Evolutionary conservation across 2,329 filamentous ascomycete species (phyloP).

Genomic region (Pyrenochaeta sp.): DNA sequence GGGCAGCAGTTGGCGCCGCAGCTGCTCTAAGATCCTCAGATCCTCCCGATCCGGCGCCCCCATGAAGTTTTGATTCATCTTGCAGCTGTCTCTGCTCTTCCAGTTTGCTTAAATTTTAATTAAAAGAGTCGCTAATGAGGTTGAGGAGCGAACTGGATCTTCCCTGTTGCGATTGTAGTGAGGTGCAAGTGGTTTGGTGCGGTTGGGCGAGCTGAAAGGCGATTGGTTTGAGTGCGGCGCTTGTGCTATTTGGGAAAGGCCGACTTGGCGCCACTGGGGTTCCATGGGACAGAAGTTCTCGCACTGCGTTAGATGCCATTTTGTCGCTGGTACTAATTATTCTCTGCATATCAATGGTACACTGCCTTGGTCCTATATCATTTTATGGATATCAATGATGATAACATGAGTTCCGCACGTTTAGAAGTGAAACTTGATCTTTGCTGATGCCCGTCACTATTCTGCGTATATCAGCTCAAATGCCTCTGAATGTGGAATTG

Average conservation of each 20-base stretch:
- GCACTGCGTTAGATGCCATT: no score
- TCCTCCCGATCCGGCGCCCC: conserved; percentile 35
- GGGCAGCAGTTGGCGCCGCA: conserved; percentile 35
- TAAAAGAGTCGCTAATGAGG: no score
- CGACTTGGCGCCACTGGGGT: conserved; percentile 6
- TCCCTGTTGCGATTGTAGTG: not conserved
- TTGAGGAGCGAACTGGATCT: not conserved
- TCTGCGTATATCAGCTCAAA: no score
- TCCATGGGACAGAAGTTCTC: no score
- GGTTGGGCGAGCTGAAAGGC: conserved; percentile 3
- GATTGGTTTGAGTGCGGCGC: conserved; percentile 13
- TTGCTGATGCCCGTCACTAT: no score
- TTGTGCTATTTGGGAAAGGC: conserved; percentile 3
- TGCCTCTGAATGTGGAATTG: no score
- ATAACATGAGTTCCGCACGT: no score
- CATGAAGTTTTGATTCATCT: conserved; percentile 38
- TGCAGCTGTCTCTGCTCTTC: conserved; percentile 8
- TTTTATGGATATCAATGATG: no score
- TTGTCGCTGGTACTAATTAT: no score
- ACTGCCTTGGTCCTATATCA: no score
- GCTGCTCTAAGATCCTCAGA: conserved; percentile 27
- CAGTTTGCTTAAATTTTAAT: not conserved
- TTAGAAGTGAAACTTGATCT: no score
- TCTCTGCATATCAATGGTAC: no score
- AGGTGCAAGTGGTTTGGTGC: conserved; percentile 5